Evolutionary conservation across 2,329 filamentous ascomycete genomes (phyloP).

Genomic region (Basipetospora chlamydospora): DNA sequence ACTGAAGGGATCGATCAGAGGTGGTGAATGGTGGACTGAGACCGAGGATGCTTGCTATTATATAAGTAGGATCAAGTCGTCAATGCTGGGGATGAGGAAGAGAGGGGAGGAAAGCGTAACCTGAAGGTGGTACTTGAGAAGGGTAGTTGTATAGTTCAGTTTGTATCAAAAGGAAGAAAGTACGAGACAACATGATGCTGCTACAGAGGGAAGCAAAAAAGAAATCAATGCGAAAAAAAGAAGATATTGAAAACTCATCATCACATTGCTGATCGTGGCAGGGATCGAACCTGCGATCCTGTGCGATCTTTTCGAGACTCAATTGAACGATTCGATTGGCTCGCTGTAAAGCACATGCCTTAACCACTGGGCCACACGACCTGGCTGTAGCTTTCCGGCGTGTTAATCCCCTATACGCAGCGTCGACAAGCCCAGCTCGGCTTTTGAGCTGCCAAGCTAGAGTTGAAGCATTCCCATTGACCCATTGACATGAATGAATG

Average conservation of each 20-base stretch:
- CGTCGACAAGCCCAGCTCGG: neutral
- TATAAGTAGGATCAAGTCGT: too few species aligned
- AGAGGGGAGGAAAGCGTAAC: too few species aligned
- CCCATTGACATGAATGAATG: too few species aligned
- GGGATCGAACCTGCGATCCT: constrained; percentile 30
- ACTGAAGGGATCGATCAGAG: too few species aligned
- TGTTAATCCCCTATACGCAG: neutral
- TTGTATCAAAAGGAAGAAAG: neutral
- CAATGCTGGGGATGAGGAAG: too few species aligned
- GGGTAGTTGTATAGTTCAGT: too few species aligned
- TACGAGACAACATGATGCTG: neutral
- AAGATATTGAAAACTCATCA: too few species aligned
- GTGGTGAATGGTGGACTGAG: too few species aligned
- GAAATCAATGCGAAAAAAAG: constrained; percentile 6
- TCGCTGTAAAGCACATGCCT: constrained; percentile 24
- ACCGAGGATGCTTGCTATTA: too few species aligned
- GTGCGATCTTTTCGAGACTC: constrained; percentile 17
- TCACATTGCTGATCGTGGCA: constrained; percentile 26
- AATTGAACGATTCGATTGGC: too few species aligned
- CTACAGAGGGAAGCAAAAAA: neutral
- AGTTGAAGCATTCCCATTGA: neutral
- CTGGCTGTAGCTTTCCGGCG: constrained; percentile 5
- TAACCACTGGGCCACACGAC: constrained; percentile 25
- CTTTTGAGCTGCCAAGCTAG: neutral
- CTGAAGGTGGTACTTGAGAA: too few species aligned